Conservation (phyloP, 257 asterid species). For the Cinchona pubescens region DNA sequence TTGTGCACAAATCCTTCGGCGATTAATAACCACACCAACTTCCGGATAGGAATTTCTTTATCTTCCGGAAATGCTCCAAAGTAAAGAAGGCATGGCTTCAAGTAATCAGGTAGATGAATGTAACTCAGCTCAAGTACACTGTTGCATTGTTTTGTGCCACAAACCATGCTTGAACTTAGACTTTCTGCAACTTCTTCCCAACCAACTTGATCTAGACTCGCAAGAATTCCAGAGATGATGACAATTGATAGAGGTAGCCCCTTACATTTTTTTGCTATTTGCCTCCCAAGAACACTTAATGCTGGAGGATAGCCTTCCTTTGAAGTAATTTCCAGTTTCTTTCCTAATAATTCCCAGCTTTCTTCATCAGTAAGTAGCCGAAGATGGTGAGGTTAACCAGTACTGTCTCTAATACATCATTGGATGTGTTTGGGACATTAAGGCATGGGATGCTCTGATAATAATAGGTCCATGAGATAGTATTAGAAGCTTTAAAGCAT, state of each 20-base stretch:
- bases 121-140: neutral
- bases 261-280: neutral
- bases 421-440: slow-evolving; percentile 9
- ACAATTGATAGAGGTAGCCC: neutral
- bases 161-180: neutral
- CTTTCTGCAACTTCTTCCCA: neutral
- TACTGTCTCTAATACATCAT: too few relatives aligned
- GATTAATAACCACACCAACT: neutral
- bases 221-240: neutral
- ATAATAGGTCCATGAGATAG: too few relatives aligned
- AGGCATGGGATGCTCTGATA: slow-evolving; percentile 14
- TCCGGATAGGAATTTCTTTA: neutral
- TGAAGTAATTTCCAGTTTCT: neutral
- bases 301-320: neutral
- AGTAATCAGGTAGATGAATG: neutral
- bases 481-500: too few relatives aligned
- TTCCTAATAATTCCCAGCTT: neutral
- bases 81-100: neutral
- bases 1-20: neutral
- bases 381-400: neutral
- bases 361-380: neutral
- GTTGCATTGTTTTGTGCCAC: neutral
- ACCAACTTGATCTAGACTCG: neutral
- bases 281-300: neutral
- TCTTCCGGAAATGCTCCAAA: neutral